These are phyloP conservation scores for Hypomontagnella submonticulosa DNA, from an alignment of 495 filamentous ascomycete species.

Conservation along the genomic window DNA sequence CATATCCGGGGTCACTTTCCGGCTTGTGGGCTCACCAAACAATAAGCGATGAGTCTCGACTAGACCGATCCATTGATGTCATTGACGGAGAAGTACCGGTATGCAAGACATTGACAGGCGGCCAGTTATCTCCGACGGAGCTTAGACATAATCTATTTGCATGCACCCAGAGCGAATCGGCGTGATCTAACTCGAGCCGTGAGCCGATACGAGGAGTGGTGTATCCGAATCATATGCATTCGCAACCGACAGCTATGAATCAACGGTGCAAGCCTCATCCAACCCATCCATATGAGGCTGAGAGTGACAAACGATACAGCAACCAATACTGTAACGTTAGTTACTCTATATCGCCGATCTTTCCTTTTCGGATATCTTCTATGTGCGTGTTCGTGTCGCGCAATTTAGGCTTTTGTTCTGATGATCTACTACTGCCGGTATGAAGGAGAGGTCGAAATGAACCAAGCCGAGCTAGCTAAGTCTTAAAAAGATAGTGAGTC, in stretches of 20 bases:
- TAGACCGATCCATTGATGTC: slow-evolving; percentile 5
- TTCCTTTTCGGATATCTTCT: slow-evolving; percentile 26
- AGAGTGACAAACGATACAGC: slow-evolving; percentile 35
- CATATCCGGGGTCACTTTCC: background rate
- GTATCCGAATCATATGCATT: slow-evolving; percentile 25
- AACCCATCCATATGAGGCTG: slow-evolving; percentile 37
- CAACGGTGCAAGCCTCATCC: slow-evolving; percentile 39
- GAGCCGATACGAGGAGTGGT: slow-evolving; percentile 34
- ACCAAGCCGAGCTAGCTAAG: slow-evolving; percentile 24
- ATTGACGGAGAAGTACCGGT: slow-evolving; percentile 10
- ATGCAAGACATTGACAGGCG: slow-evolving; percentile 28
- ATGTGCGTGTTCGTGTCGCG: slow-evolving; percentile 26
- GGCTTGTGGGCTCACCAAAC: background rate
- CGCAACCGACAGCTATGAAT: slow-evolving; percentile 17
- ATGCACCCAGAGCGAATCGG: slow-evolving; percentile 18
- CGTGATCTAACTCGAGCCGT: slow-evolving; percentile 29
- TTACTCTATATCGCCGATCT: slow-evolving; percentile 38
- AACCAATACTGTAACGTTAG: slow-evolving; percentile 43
- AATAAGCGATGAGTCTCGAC: slow-evolving; percentile 7
- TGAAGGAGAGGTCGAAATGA: slow-evolving; percentile 12
- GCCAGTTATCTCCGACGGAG: slow-evolving; percentile 9
- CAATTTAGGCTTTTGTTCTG: slow-evolving; percentile 33
- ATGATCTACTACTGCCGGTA: slow-evolving; percentile 14
- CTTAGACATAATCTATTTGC: background rate
- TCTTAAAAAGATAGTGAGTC: slow-evolving; percentile 20